Percentiles rank a stretch among this genome's conserved stretches.
phyloP scores from a whole-genome alignment of 306 rosid species.

The Lotus japonicus region DNA sequence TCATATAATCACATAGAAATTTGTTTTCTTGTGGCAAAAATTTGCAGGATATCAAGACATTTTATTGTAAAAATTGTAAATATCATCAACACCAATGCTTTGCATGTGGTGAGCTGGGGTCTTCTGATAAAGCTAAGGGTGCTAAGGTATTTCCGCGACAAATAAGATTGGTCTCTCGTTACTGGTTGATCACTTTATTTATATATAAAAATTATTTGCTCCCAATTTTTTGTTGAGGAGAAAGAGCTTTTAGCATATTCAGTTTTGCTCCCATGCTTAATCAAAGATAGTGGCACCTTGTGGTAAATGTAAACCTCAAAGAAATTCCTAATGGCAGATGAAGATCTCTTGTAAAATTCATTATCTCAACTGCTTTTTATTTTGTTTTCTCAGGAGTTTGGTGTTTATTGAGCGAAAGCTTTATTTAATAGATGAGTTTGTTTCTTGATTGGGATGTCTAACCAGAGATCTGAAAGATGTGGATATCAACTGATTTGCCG shows the following conservation, averaged over 20 bases:
- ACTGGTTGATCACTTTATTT: neutral
- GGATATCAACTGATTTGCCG: neutral
- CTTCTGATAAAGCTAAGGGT: slow-evolving; percentile 51
- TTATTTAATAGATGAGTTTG: neutral
- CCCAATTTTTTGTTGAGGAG: neutral
- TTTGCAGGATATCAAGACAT: slow-evolving; percentile 53
- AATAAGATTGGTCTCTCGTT: slow-evolving; percentile 1
- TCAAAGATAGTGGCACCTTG: neutral
- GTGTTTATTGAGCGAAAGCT: neutral
- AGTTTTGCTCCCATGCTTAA: neutral
- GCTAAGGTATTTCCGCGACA: slow-evolving; percentile 59
- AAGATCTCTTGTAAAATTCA: neutral
- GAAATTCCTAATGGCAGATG: neutral
- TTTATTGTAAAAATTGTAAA: slow-evolving; percentile 69
- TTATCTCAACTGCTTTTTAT: neutral
- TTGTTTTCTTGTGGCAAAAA: slow-evolving; percentile 15
- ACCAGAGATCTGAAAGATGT: neutral
- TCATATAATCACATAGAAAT: neutral
- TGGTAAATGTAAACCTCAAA: neutral
- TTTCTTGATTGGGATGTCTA: neutral
- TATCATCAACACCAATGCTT: slow-evolving; percentile 77
- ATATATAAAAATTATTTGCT: neutral
- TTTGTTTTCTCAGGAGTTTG: neutral
- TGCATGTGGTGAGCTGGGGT: slow-evolving; percentile 82
- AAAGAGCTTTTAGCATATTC: neutral